Evolutionary conservation across 1,139 yeast species (phyloP), one percentile per base, ranked within the genome.

Genomic region (Suhomyces ambrosiae): DNA sequence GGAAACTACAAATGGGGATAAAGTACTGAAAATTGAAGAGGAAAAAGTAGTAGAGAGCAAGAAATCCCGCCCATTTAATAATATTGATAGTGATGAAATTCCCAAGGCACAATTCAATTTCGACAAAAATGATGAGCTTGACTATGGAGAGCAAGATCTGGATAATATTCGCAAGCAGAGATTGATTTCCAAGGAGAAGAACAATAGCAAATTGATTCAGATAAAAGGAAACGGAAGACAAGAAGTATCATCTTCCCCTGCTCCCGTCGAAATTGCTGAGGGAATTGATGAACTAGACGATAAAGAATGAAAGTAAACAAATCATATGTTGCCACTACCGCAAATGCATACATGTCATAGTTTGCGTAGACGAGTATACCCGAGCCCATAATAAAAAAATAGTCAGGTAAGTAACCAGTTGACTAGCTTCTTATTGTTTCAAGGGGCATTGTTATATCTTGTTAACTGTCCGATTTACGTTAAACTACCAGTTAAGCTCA

Each of bases 141-240:
- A 54, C 18, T 45, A 44, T 22, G 53, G 41, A 9, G 49, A 49
- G 10, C 51, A 46, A 7, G 54, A 52, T 35, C 44, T 52, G 32
- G 53, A 49, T 32, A 62, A 62, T 41, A 57, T 47, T 32, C 52
- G 71, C 33, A 66, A 66, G 38, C 72, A 65, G 38, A 35, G 71
- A 25, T 49, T 66, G 31, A 60, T 65, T 4, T 61, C 69, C 8
- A 62, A 58, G 43, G 60, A 58, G 28, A 50, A 53, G 10, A 50
- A 56, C 28, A 47, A 40, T 31, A 59, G 56, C 37, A 59, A 54
- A 33, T 47, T 60, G 28, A 46, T 59, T 9, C 61, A 56, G 31
- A 58, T 60, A 18, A 41, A 53, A 45, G 38, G 54, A 42, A 54
- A 54, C 38, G 61, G 60, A 11, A 52, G 48, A 33, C 53, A 51